Base-by-base conservation (phyloP, 495 filamentous ascomycete species). In the Neurospora terricola region DNA sequence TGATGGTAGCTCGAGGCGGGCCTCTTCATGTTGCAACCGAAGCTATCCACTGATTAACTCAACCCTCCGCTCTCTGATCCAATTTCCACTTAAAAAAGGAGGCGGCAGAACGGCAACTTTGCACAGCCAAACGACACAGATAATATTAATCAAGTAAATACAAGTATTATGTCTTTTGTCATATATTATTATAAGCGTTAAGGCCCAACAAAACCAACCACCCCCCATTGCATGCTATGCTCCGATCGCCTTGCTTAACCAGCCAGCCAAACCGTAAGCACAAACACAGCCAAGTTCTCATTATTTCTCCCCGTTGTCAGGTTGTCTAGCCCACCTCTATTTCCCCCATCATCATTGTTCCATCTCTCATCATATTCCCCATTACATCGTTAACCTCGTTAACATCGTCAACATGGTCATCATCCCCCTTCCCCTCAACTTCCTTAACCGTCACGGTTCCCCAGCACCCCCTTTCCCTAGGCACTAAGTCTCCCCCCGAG, bases 131-230 rank as follows among this genome's bases (percentile, higher is more conserved):
- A 43, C 1, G 1, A 0, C 43, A 43, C 40, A 7, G 9, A 48
- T 9, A 21, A 2, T n/a, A 4, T 4, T 23, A 7, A 4, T 21
- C 45, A 34, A 66, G 7, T 66, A 66, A 7, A 66, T 66, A 34
- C 54, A 34, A 36, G 54, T 66, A 66, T 66, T 66, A 66, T 18
- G 7, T 66, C 27, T 66, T 59, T 66, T 30, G 30, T 75, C 71
- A 69, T 43, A 16, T 3, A 62, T 38, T 73, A 71, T 72, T 77
- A 75, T 73, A 75, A 70, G 70, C 74, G 70, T 72, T 74, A 68
- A 76, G 71, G 34, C 72, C 71, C 14, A 16, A 18, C 40, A 18
- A 48, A 72, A 42, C 72, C 38, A 71, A 10, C 66, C 72, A 38
- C 36, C 70, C 70, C 59, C 74, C 11, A 42, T 39, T 30, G 21